Percentiles rank a stretch among this genome's conserved stretches.
Conservation (phyloP, 768 basidiomycete genomes). For the Pulveroboletus sp. region DNA sequence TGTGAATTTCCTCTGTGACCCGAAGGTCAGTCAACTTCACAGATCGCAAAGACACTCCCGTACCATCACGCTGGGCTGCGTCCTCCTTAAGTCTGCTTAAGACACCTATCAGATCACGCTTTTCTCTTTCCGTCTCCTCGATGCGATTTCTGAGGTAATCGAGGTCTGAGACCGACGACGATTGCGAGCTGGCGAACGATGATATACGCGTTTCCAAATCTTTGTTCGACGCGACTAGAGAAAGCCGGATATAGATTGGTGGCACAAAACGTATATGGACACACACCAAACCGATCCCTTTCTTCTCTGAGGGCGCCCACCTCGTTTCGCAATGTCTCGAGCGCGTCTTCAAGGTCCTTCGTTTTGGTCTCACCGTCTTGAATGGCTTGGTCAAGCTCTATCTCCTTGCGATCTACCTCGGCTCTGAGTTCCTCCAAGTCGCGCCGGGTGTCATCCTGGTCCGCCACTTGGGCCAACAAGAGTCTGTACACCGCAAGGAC, state of each 20-base stretch:
- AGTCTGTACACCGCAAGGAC: conserved; percentile 61
- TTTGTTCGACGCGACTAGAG: conserved; percentile 41
- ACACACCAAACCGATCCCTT: conserved; percentile 62
- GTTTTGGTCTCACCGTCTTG: conserved; percentile 67
- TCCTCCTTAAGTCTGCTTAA: conserved; percentile 82
- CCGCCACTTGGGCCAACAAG: conserved; percentile 51
- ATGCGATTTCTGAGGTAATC: conserved; percentile 55
- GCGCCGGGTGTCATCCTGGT: conserved; percentile 50
- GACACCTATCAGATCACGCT: conserved; percentile 80
- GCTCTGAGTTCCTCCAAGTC: conserved; percentile 71
- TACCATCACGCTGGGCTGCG: conserved; percentile 68
- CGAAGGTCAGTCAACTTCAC: neutral
- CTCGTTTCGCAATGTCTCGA: conserved; percentile 53
- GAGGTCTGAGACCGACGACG: conserved; percentile 58
- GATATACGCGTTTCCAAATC: conserved; percentile 53
- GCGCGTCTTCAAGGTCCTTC: conserved; percentile 50
- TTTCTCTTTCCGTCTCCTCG: conserved; percentile 82
- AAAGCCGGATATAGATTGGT: conserved; percentile 11
- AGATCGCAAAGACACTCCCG: conserved; percentile 10
- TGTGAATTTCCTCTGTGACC: conserved; percentile 62
- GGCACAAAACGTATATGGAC: conserved; percentile 1
- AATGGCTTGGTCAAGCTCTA: conserved; percentile 80
- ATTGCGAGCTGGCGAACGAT: conserved; percentile 52
- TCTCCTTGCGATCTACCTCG: conserved; percentile 63
- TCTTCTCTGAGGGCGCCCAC: conserved; percentile 53